A percentile compares a stretch with the other conserved stretches of the same genome.
phyloP scores from a whole-genome alignment of 2,329 filamentous ascomycete genomes.

The Balansia obtecta region DNA sequence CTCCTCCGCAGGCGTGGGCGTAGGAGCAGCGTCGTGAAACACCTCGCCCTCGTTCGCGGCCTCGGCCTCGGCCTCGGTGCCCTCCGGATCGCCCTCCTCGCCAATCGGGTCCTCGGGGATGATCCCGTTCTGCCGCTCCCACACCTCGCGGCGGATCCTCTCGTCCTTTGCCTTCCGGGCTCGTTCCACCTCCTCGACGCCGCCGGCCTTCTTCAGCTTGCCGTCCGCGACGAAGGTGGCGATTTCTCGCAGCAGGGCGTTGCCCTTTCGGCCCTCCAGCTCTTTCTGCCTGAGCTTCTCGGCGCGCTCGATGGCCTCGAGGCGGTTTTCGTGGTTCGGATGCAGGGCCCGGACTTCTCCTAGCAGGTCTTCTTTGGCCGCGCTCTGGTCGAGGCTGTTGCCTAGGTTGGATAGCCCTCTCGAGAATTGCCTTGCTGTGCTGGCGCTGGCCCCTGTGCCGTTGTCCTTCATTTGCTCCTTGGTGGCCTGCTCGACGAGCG shows the following conservation, averaged over 20 bases:
- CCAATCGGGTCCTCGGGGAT: slow-evolving; percentile 30
- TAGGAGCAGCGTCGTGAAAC: slow-evolving; percentile 6
- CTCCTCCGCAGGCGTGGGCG: slow-evolving; percentile 1
- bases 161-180: slow-evolving; percentile 78
- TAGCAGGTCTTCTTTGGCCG: slow-evolving; percentile 82
- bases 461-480: slow-evolving; percentile 86
- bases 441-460: slow-evolving; percentile 36
- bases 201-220: slow-evolving; percentile 90
- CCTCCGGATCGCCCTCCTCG: slow-evolving; percentile 18
- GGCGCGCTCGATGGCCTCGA: slow-evolving; percentile 95
- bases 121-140: slow-evolving; percentile 52
- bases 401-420: slow-evolving; percentile 41
- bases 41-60: slow-evolving; percentile 4
- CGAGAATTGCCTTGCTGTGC: slow-evolving; percentile 42
- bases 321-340: slow-evolving; percentile 82
- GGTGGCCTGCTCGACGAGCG: slow-evolving; percentile 92
- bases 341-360: slow-evolving; percentile 88
- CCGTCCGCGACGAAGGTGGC: slow-evolving; percentile 76
- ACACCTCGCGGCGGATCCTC: slow-evolving; percentile 66
- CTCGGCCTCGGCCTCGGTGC: background rate
- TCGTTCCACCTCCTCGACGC: slow-evolving; percentile 86
- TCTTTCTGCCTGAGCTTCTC: slow-evolving; percentile 87
- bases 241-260: slow-evolving; percentile 74
- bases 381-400: slow-evolving; percentile 52
- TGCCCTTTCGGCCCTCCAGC: slow-evolving; percentile 62